A percentile compares a stretch with the other conserved stretches of the same genome.
phyloP scores from a whole-genome alignment of 106 monocot genomes.

The Dendrobium officinale region DNA sequence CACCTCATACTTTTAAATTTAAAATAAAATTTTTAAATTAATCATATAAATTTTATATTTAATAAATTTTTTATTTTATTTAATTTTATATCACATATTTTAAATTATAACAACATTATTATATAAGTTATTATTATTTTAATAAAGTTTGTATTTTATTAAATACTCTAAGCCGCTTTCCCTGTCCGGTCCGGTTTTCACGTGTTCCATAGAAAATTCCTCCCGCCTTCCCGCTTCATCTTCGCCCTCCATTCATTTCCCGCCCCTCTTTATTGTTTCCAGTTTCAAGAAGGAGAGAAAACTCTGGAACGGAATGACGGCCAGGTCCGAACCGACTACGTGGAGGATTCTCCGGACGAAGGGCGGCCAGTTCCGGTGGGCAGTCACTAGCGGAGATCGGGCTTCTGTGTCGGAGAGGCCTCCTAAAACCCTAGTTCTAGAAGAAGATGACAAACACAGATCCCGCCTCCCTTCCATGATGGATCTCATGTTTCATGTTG shows the following conservation, averaged over 20 bases:
- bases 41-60: too few relatives aligned
- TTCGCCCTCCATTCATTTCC: background rate
- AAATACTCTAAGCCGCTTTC: too few relatives aligned
- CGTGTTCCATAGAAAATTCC: background rate
- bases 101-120: too few relatives aligned
- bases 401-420: background rate
- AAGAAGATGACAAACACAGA: background rate
- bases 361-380: slow-evolving; percentile 35
- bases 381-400: background rate
- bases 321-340: slow-evolving; percentile 12
- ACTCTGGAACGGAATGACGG: slow-evolving; percentile 1
- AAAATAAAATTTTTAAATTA: too few relatives aligned
- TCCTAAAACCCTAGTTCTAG: slow-evolving; percentile 12
- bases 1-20: too few relatives aligned
- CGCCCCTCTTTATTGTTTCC: background rate
- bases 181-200: too few relatives aligned
- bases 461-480: slow-evolving; percentile 37
- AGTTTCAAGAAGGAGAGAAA: background rate
- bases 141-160: too few relatives aligned
- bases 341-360: slow-evolving; percentile 33
- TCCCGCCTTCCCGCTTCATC: background rate
- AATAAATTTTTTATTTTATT: too few relatives aligned
- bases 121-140: too few relatives aligned
- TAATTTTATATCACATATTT: too few relatives aligned
- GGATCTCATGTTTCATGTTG: slow-evolving; percentile 41